Evolutionary conservation across 805 yeast genomes (phyloP), one percentile per base, ranked within the genome.

Genomic region (Candida saitoana): DNA sequence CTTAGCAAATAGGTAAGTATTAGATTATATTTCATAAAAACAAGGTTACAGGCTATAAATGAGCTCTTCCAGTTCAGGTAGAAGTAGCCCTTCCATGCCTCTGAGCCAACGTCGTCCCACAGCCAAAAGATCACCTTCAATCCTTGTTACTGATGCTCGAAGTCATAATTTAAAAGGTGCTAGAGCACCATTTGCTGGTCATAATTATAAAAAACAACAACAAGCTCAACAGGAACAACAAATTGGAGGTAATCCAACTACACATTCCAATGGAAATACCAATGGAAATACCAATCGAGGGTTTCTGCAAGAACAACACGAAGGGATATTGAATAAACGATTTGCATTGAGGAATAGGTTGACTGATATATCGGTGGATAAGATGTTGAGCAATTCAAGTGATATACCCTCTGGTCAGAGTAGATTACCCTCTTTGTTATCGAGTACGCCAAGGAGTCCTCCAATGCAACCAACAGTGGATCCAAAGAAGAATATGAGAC

Each of bases 91-190:
- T 18, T 39, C 40, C 14, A 27, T 12, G 7, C 36, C 40, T 16
- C 16, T 20, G 16, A 33, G 14, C 11, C 34, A 30, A 3, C 67
- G 57, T 43, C 57, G 73, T 43, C 82, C 85, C 3, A 81, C 86
- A 4, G 87, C 96, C 11, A 87, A 86, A 53, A 67, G 97, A 52
- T 87, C 96, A 22, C 97, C 98, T 8, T 87, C 96, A 1, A 90
- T 90, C 55, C 72, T 90, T 43, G 98, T 90, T 30, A 91, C 98
- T 0, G 98, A 90, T 64, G 79, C 87, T 2, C 71, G 98, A 46
- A 74, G 79, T 41, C 67, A 67, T 44, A 69, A 63, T 41, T 62
- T 68, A 17, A 71, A 71, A 47, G 73, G 76, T 18, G 66, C 73
- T n/a, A 59, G 82, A 38, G 93, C 91, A 0, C 95, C 93, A 1